phyloP scores from a whole-genome alignment of 129 eudicot species.

The Saussurea involucrata region DNA sequence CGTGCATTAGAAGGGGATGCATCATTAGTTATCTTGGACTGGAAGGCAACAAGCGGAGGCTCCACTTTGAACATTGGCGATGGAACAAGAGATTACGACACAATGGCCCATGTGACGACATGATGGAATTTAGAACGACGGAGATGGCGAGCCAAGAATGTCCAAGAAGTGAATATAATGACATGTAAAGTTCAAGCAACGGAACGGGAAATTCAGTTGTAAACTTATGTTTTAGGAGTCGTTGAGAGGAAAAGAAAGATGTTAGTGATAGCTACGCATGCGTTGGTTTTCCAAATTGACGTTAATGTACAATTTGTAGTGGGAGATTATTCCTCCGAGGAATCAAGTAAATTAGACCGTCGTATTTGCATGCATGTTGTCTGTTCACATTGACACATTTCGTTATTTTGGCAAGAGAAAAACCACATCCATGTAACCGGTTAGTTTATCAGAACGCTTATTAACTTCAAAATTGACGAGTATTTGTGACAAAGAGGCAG shows the following conservation, averaged over 20 bases:
- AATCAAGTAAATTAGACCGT: neutral
- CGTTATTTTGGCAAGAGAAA: neutral
- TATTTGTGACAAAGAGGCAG: too few relatives aligned
- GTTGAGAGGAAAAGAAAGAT: neutral
- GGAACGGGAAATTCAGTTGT: conserved; percentile 22
- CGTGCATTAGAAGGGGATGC: conserved; percentile 64
- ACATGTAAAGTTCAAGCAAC: conserved; percentile 21
- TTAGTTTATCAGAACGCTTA: too few relatives aligned
- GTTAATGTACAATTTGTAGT: neutral
- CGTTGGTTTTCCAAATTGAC: neutral
- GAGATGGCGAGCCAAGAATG: conserved; percentile 37
- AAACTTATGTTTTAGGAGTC: neutral
- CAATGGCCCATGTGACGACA: conserved; percentile 62
- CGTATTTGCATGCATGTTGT: neutral
- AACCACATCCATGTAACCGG: too few relatives aligned
- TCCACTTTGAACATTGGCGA: neutral
- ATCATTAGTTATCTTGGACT: conserved; percentile 55
- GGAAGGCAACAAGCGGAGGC: conserved; percentile 18
- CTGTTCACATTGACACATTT: neutral
- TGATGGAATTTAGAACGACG: conserved; percentile 68
- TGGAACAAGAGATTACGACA: conserved; percentile 39
- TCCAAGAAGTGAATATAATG: conserved; percentile 33
- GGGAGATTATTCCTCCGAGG: neutral
- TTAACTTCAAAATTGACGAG: too few relatives aligned
- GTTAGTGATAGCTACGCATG: neutral